These are phyloP conservation scores for Fusarium verticillioides DNA, from an alignment of 2,329 filamentous ascomycete species.

Conservation along the genomic window DNA sequence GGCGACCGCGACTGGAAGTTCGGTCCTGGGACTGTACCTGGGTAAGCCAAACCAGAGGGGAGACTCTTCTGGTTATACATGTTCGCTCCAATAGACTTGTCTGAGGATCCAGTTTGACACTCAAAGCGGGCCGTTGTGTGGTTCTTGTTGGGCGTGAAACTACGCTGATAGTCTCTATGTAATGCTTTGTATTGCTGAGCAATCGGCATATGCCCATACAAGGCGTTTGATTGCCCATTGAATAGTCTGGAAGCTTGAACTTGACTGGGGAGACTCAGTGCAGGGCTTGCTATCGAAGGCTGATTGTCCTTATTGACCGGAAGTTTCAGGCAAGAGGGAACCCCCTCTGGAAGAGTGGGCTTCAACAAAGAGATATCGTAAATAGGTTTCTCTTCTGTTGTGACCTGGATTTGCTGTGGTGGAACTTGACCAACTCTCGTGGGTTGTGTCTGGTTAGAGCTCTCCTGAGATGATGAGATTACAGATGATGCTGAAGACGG, in stretches of 20 bases:
- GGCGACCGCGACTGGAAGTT: not conserved
- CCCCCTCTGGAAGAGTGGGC: not conserved
- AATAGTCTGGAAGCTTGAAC: not conserved
- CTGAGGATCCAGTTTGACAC: constrained; percentile 12
- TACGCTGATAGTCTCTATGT: constrained; percentile 8
- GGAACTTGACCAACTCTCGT: not conserved
- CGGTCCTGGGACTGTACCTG: not conserved
- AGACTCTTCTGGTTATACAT: not conserved
- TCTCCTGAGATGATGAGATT: not conserved
- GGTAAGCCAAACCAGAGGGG: not conserved
- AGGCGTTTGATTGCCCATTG: not conserved
- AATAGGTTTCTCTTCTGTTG: not conserved
- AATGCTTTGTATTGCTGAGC: not conserved
- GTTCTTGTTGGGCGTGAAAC: not conserved
- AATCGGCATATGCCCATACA: constrained; percentile 15
- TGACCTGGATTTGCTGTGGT: not conserved
- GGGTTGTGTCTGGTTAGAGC: not conserved
- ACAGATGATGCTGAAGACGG: not conserved
- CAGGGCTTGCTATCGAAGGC: not conserved
- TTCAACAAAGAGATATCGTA: constrained; percentile 1
- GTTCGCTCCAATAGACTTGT: constrained; percentile 25
- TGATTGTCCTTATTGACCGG: not conserved
- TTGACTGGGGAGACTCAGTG: not conserved
- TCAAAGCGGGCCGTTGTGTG: constrained; percentile 23
- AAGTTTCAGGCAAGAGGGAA: not conserved